Conservation (phyloP, 1,284 basidiomycete genomes). For the Heliocybe sulcata region DNA sequence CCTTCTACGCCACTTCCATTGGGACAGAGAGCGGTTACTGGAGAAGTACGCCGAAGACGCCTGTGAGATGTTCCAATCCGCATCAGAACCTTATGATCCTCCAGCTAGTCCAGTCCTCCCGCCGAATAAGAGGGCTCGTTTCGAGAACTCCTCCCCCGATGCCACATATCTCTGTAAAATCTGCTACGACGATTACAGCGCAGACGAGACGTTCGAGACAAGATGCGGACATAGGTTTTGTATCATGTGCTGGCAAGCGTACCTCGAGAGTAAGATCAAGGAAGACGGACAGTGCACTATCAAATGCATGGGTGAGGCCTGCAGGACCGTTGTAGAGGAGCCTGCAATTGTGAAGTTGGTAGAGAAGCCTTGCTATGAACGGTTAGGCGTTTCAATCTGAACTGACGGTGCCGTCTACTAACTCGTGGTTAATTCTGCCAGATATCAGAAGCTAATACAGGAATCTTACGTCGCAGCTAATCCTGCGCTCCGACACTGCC, state of each 20-base stretch:
- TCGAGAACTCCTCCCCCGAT: slow-evolving; percentile 16
- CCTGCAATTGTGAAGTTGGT: slow-evolving; percentile 37
- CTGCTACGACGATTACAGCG: slow-evolving; percentile 37
- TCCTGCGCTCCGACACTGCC: slow-evolving; percentile 51
- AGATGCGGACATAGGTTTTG: slow-evolving; percentile 50
- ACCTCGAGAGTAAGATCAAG: slow-evolving; percentile 49
- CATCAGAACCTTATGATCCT: slow-evolving; percentile 20
- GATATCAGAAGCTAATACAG: slow-evolving; percentile 49
- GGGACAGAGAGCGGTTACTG: slow-evolving; percentile 59
- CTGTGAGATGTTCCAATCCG: slow-evolving; percentile 28
- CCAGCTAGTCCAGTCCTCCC: slow-evolving; percentile 7
- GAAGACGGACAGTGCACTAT: slow-evolving; percentile 54
- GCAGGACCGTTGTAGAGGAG: slow-evolving; percentile 42
- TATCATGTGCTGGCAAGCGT: slow-evolving; percentile 49
- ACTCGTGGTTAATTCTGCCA: slow-evolving; percentile 11
- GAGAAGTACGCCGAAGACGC: slow-evolving; percentile 49
- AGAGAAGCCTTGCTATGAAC: slow-evolving; percentile 21
- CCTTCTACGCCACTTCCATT: slow-evolving; percentile 53
- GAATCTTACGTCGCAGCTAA: slow-evolving; percentile 57
- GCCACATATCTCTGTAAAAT: slow-evolving; percentile 33
- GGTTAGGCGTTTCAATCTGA: slow-evolving; percentile 17
- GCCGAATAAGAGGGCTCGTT: slow-evolving; percentile 20
- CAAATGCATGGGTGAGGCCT: slow-evolving; percentile 59
- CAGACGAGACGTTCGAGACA: slow-evolving; percentile 29
- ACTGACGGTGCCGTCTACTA: slow-evolving; percentile 1